These are phyloP conservation scores for Epichloe baconii DNA, from an alignment of 2,329 filamentous ascomycete species.

Conservation along the genomic window DNA sequence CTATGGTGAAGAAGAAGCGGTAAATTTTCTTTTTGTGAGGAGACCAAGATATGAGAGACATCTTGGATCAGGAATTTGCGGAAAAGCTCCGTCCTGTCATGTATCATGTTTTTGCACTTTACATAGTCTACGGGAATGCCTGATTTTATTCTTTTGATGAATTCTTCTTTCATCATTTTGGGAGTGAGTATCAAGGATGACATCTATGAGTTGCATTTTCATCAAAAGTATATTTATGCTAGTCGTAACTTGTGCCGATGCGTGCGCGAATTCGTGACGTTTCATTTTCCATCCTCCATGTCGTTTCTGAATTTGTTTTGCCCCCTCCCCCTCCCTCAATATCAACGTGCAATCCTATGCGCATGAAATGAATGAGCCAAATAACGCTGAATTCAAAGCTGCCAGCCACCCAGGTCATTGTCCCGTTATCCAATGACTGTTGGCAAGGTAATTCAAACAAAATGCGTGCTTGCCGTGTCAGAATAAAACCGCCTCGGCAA, in stretches of 20 bases:
- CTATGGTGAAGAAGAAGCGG: too few relatives aligned
- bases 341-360: not conserved
- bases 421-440: not conserved
- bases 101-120: constrained; percentile 1
- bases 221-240: not conserved
- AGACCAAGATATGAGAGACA: not conserved
- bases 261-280: not conserved
- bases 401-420: not conserved
- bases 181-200: too few relatives aligned
- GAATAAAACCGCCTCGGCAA: constrained; percentile 23
- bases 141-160: not conserved
- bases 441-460: not conserved
- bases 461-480: not conserved
- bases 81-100: constrained; percentile 3
- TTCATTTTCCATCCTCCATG: not conserved
- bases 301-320: too few relatives aligned
- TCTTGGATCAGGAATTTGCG: not conserved
- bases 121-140: not conserved
- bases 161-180: too few relatives aligned
- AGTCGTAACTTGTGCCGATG: not conserved
- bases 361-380: not conserved
- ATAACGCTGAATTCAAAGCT: not conserved
- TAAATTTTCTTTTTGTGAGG: not conserved
- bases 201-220: too few relatives aligned
- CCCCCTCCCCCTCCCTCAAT: too few relatives aligned